Evolutionary conservation across 2,329 filamentous ascomycete species (phyloP), one percentile per base, ranked within the genome.

Genomic region (Cladosporium sp.): DNA sequence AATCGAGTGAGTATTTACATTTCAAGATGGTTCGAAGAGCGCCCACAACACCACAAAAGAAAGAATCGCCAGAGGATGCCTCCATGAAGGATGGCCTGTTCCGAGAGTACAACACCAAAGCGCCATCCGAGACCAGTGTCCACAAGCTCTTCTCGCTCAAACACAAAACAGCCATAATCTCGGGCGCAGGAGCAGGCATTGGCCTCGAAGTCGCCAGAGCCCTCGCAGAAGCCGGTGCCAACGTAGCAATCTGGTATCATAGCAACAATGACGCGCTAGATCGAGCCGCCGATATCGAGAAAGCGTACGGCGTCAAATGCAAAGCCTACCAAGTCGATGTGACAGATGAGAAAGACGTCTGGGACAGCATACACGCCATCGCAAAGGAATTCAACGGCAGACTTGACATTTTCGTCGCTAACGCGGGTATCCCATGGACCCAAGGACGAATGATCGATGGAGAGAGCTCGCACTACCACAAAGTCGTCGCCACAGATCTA

Each of bases 341-440:
- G 49, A 77, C 72, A 25, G 67, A 76, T 58, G 68, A 71, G 24
- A 67, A 75, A 40, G 69, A 71, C 22, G 74, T 78, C 19, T 71
- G 77, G 61, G 62, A 73, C 49, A 70, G 73, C 44, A 69, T 79
- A 25, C 72, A 76, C 54, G 62, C 70, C 22, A 73, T 73, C 47
- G 74, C 78, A 54, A 70, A 76, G 59, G 88, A 92, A 15, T 88
- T 92, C 74, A 85, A 88, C 68, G 86, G 86, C 59, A 83, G 88
- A 4, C 81, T 93, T 8, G 89, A 92, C 66, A 78, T 91, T 63
- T 91, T 93, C 66, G 83, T 92, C 44, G 89, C 89, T 64, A 93
- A 94, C 69, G 86, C 86, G 13, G 89, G 89, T 52, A 85, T 91
- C 54, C 80, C 85, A 0, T 92, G 88, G 88, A 85, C 81, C 2